phyloP scores from a whole-genome alignment of 2,329 filamentous ascomycete genomes.

The Colletotrichum echinochloae region DNA sequence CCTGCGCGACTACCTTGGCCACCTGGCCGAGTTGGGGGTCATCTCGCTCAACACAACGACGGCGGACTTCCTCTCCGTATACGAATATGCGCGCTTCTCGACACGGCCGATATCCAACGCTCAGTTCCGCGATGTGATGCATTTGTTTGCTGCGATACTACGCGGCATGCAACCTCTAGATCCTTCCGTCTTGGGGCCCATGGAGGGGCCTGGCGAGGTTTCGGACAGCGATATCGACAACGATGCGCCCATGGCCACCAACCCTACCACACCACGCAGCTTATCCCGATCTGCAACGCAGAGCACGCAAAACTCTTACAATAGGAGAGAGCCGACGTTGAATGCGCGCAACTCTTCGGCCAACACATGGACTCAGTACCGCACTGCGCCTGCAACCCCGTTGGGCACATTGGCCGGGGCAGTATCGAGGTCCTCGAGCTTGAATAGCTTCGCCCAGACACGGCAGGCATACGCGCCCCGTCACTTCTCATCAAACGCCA shows the following conservation, averaged over 20 bases:
- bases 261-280: conserved; percentile 55
- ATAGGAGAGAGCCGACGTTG: conserved; percentile 43
- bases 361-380: conserved; percentile 59
- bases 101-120: conserved; percentile 73
- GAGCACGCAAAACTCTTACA: conserved; percentile 49
- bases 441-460: conserved; percentile 57
- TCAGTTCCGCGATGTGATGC: conserved; percentile 84
- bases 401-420: conserved; percentile 55
- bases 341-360: conserved; percentile 56
- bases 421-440: conserved; percentile 53
- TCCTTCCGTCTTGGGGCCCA: conserved; percentile 59
- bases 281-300: conserved; percentile 46
- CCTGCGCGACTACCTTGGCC: conserved; percentile 81
- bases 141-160: conserved; percentile 83
- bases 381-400: conserved; percentile 67
- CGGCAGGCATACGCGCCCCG: conserved; percentile 55
- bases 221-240: conserved; percentile 59
- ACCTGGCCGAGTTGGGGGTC: conserved; percentile 76
- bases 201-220: conserved; percentile 44
- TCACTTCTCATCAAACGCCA: conserved; percentile 53
- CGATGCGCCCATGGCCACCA: conserved; percentile 58
- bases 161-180: conserved; percentile 78
- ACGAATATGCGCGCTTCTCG: conserved; percentile 89
- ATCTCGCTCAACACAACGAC: conserved; percentile 58
- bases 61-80: conserved; percentile 77